Conservation (phyloP, 139 green algal species). For the Coelastrella sp. region DNA sequence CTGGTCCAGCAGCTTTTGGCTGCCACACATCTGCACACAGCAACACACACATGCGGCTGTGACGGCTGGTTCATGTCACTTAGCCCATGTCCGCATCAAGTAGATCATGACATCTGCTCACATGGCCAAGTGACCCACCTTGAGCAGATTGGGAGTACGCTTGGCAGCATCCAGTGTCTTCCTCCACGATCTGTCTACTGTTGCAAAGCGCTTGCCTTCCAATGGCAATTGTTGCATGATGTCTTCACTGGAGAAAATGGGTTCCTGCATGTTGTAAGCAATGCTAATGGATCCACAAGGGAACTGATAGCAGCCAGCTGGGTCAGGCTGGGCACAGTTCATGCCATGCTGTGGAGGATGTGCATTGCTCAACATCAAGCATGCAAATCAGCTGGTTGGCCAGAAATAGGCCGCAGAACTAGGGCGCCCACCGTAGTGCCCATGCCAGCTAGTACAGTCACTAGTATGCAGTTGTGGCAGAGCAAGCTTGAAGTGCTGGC, state of each 20-base stretch:
- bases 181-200: slow-evolving; percentile 83
- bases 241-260: slow-evolving; percentile 87
- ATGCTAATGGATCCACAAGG: not conserved
- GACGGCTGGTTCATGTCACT: not conserved
- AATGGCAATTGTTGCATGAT: slow-evolving; percentile 90
- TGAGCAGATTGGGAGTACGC: slow-evolving; percentile 63
- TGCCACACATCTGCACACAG: slow-evolving; percentile 51
- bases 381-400: too few relatives aligned
- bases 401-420: too few relatives aligned
- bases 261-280: slow-evolving; percentile 56
- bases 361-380: too few relatives aligned
- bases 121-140: slow-evolving; percentile 59
- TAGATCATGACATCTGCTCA: too few relatives aligned
- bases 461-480: too few relatives aligned
- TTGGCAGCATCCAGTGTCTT: slow-evolving; percentile 77
- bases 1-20: slow-evolving; percentile 75
- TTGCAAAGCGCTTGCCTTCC: slow-evolving; percentile 86
- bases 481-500: too few relatives aligned
- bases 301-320: not conserved
- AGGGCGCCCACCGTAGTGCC: too few relatives aligned
- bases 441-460: too few relatives aligned
- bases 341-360: too few relatives aligned
- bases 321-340: not conserved
- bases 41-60: not conserved
- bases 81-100: too few relatives aligned